Evolutionary conservation across 2,329 filamentous ascomycete species (phyloP), one percentile per base, ranked within the genome.

Genomic region (Macroventuria anomochaeta): DNA sequence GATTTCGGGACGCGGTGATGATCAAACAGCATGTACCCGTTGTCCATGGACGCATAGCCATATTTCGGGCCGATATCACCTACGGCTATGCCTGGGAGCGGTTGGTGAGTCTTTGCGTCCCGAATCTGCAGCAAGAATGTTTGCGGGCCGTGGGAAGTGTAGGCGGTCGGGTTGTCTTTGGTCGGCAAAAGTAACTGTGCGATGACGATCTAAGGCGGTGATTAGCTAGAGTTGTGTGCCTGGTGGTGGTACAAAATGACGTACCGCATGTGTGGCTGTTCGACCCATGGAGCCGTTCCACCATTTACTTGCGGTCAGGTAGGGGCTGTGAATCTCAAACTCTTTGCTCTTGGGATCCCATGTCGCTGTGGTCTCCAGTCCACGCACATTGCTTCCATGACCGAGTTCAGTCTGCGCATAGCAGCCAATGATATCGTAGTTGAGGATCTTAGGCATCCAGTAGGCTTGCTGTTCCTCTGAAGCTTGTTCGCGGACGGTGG

Each of bases 51-150:
- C 18, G 78, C 75, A 57, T 83, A 83, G 7, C 80, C 81, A 61
- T 83, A 82, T 52, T 83, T 83, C n/a, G 80, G 79, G 2, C 81
- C 81, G 58, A 83, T 82, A 55, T 83, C 80, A n/a, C 80, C 80
- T 13, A 83, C 77, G 2, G 78, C 75, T 46, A 83, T 79, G 1
- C 79, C 79, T 5, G 74, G 59, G 5, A 82, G 61, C 11, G 80
- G 77, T 55, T 77, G 69, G 53, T 82, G 77, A 2, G 78, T 81
- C 50, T 77, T 75, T 64, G 75, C 69, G 58, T 82, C 76, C 44
- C 81, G 73, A 44, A 83, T 80, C 62, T 80, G 81, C 15, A 82
- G 74, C 51, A 83, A 77, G 61, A 83, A 83, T 12, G 79, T 75
- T 64, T 83, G 81, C 28, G 80, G 79, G 7, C 81, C 81, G 64